Percentiles rank a stretch among this genome's conserved stretches.
Evolutionary conservation across 768 basidiomycete genomes (phyloP).

Genomic region (Amanita muscaria): DNA sequence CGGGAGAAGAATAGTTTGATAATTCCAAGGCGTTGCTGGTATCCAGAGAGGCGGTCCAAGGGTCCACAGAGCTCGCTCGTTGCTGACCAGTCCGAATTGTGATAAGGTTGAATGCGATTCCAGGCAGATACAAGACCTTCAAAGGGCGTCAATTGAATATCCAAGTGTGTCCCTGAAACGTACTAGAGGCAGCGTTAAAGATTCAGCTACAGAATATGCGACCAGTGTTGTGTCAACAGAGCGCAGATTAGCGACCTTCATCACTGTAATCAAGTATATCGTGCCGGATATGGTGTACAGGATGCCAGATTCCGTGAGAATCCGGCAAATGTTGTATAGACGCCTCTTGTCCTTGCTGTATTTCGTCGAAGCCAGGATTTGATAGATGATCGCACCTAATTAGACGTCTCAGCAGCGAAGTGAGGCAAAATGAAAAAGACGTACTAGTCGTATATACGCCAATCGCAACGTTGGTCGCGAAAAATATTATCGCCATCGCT

Average conservation of each 20-base stretch:
- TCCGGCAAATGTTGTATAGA: neutral
- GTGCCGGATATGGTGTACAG: neutral
- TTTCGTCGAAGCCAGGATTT: neutral
- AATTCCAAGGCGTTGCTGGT: too few species aligned
- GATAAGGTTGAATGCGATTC: neutral
- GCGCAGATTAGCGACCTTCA: neutral
- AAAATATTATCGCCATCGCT: too few species aligned
- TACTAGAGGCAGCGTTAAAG: too few species aligned
- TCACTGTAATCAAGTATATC: neutral
- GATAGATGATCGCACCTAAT: neutral
- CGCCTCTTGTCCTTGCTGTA: neutral
- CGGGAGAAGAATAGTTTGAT: too few species aligned
- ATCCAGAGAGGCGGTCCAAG: too few species aligned
- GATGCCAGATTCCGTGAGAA: neutral
- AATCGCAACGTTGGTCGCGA: neutral
- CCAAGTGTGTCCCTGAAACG: neutral
- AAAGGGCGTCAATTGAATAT: neutral
- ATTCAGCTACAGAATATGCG: too few species aligned
- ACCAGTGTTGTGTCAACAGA: too few species aligned
- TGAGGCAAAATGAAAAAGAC: neutral
- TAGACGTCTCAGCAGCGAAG: too few species aligned
- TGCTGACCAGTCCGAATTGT: neutral
- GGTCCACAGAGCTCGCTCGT: too few species aligned
- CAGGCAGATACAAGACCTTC: neutral
- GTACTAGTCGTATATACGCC: neutral